phyloP scores from a whole-genome alignment of 2,329 filamentous ascomycete genomes.

The Orbilia javanica region DNA sequence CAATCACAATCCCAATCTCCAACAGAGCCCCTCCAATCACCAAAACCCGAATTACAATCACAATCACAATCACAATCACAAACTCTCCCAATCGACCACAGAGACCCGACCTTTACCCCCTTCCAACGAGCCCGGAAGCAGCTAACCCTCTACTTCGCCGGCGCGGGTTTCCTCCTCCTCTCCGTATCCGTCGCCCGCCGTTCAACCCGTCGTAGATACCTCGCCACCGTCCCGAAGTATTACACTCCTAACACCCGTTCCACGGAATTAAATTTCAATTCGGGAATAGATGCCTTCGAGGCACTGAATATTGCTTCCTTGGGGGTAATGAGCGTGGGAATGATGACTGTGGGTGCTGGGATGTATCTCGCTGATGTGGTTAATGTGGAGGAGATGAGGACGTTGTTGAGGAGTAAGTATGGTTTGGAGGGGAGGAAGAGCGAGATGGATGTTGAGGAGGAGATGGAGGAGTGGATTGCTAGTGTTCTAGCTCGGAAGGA shows the following conservation, averaged over 20 bases:
- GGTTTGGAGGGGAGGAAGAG: constrained; percentile 61
- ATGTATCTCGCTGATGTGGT: constrained; percentile 84
- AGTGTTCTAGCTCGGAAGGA: constrained; percentile 73
- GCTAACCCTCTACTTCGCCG: constrained; percentile 78
- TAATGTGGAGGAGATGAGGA: constrained; percentile 74
- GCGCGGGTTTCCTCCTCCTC: constrained; percentile 79
- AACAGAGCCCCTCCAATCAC: background rate
- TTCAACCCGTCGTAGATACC: constrained; percentile 73
- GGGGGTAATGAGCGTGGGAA: constrained; percentile 81
- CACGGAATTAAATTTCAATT: constrained; percentile 71
- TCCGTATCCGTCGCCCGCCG: constrained; percentile 79
- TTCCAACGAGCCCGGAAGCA: constrained; percentile 72
- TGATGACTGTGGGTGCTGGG: constrained; percentile 79
- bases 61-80: constrained; percentile 20
- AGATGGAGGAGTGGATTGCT: constrained; percentile 74
- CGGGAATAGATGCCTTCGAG: constrained; percentile 80
- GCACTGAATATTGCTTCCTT: constrained; percentile 88
- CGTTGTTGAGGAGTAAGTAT: constrained; percentile 67
- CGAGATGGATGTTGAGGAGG: constrained; percentile 71
- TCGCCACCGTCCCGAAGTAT: constrained; percentile 75
- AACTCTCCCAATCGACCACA: constrained; percentile 16
- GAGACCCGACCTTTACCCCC: constrained; percentile 53
- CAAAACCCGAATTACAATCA: constrained; percentile 4
- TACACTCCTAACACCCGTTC: constrained; percentile 74
- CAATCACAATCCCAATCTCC: constrained; percentile 8